Conservation (phyloP, 2,329 filamentous ascomycete genomes). For the Penicillium concentricum region DNA sequence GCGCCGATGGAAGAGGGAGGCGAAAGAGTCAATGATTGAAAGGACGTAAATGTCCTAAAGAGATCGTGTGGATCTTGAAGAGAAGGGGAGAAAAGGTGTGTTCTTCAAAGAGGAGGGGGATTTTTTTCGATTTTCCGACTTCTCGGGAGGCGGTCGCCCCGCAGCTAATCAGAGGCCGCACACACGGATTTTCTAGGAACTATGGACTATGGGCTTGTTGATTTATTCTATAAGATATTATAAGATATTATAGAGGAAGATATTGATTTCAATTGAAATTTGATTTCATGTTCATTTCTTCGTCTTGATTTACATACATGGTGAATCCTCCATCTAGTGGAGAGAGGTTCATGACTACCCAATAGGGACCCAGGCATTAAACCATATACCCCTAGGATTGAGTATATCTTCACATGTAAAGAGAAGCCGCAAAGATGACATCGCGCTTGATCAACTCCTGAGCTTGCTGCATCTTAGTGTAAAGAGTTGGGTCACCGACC, state of each 20-base stretch:
- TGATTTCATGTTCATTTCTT: constrained; percentile 2
- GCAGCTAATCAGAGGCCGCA: constrained; percentile 31
- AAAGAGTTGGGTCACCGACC: constrained; percentile 88
- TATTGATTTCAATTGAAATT: not conserved
- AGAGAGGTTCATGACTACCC: not conserved
- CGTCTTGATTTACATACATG: not conserved
- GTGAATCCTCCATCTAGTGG: not conserved
- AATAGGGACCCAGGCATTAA: not conserved
- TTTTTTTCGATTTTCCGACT: constrained; percentile 25
- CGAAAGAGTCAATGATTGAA: constrained; percentile 1
- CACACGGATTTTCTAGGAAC: constrained; percentile 18
- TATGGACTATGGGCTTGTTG: not conserved
- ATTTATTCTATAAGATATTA: not conserved
- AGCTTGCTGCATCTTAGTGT: constrained; percentile 94
- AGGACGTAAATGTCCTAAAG: constrained; percentile 15
- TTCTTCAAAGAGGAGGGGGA: constrained; percentile 18
- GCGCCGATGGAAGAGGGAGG: constrained; percentile 14
- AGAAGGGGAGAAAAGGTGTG: constrained; percentile 19
- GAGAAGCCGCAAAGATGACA: constrained; percentile 82
- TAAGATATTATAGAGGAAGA: not conserved
- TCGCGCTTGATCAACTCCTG: constrained; percentile 98
- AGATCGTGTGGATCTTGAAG: constrained; percentile 15
- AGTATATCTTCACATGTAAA: constrained; percentile 68
- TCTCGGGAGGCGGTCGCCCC: constrained; percentile 24
- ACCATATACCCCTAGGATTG: not conserved